These are phyloP conservation scores for Colletotrichum sp. DNA, from an alignment of 2,329 filamentous ascomycete species.

Conservation along the genomic window DNA sequence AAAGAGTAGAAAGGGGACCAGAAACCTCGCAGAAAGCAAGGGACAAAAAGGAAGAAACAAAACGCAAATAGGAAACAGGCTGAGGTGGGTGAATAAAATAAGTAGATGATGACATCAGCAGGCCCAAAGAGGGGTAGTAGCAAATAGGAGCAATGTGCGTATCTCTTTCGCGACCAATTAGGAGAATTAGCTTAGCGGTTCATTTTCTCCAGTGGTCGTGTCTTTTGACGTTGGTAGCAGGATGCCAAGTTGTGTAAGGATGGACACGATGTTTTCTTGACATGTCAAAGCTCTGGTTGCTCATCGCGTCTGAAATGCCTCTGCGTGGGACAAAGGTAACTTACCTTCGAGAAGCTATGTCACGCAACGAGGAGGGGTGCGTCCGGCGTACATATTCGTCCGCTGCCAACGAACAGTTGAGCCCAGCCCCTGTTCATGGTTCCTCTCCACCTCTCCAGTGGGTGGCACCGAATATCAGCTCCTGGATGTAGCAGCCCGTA, in stretches of 20 bases:
- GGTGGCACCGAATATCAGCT: background rate
- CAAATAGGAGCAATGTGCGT: background rate
- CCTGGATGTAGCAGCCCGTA: background rate
- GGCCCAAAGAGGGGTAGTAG: background rate
- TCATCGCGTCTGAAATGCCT: background rate
- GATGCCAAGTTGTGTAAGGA: background rate
- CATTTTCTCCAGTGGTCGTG: no score
- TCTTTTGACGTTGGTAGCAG: background rate
- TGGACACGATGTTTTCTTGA: background rate
- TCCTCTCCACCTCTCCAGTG: background rate
- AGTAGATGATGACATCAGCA: background rate
- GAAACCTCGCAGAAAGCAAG: background rate
- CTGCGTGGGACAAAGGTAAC: background rate
- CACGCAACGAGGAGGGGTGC: background rate
- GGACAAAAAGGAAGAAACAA: background rate
- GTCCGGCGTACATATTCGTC: background rate
- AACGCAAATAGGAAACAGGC: fast-evolving
- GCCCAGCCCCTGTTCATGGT: background rate
- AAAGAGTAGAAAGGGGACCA: background rate
- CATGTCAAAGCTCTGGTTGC: background rate
- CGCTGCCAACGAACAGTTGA: background rate
- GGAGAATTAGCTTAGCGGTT: background rate
- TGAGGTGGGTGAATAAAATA: background rate
- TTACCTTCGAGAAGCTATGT: background rate
- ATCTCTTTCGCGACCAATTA: background rate